These are phyloP conservation scores for Ascoidea asiatica DNA, from an alignment of 805 yeast genomes.

Conservation along the genomic window DNA sequence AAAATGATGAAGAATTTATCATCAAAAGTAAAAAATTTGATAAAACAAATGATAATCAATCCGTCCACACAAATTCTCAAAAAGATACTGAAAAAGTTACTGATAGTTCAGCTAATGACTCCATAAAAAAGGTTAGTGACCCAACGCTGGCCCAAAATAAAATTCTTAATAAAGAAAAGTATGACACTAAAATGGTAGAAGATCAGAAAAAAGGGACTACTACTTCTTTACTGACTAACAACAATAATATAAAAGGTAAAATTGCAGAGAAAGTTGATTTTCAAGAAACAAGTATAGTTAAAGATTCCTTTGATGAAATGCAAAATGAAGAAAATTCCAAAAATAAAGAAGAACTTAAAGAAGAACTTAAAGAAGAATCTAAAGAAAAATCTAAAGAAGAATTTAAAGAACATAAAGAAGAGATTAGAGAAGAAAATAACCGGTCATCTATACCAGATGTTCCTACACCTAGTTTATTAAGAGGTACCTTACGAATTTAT, in stretches of 20 bases:
- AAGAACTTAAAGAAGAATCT: constrained; percentile 2
- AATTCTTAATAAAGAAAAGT: constrained; percentile 9
- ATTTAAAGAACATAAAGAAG: constrained; percentile 12
- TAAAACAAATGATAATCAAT: neutral
- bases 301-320: constrained; percentile 1
- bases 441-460: constrained; percentile 48
- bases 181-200: constrained; percentile 11
- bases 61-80: constrained; percentile 1
- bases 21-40: constrained; percentile 1
- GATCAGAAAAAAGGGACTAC: neutral
- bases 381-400: constrained; percentile 4
- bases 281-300: constrained; percentile 7
- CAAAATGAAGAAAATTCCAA: constrained; percentile 11
- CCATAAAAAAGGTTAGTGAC: constrained; percentile 4
- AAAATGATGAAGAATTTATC: constrained; percentile 5
- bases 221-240: constrained; percentile 2
- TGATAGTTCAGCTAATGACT: constrained; percentile 5
- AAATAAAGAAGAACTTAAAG: constrained; percentile 10
- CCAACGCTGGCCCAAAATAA: constrained; percentile 4
- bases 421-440: constrained; percentile 14
- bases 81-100: too few species aligned
- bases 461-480: constrained; percentile 44
- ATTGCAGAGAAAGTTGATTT: constrained; percentile 14
- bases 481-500: constrained; percentile 78
- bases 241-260: constrained; percentile 10